Conservation (phyloP, 176 grass and related monocot species). For the Cenchrus fungigraminus region DNA sequence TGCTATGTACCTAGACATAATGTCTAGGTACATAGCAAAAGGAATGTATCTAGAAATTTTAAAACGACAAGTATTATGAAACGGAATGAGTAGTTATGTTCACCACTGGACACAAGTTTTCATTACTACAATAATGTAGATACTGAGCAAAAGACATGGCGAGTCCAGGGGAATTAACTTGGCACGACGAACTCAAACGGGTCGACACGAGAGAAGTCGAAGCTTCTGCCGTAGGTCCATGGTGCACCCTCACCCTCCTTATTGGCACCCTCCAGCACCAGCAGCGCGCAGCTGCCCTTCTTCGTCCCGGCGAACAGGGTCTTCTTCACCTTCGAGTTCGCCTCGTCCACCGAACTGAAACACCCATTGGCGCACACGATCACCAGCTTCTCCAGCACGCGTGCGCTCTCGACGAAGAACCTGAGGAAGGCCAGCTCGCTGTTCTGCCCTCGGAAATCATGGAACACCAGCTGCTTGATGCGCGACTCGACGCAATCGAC, state of each 20-base stretch:
- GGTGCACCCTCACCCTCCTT: neutral
- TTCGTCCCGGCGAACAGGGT: neutral
- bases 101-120: too few relatives aligned
- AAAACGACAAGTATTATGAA: too few relatives aligned
- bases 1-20: too few relatives aligned
- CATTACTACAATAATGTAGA: too few relatives aligned
- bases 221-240: neutral
- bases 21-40: too few relatives aligned
- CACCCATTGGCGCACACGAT: neutral
- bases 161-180: neutral
- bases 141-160: too few relatives aligned
- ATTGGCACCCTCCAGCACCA: neutral
- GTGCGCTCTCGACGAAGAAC: slow-evolving; percentile 17
- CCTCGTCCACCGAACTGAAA: neutral
- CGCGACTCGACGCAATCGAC: neutral
- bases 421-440: slow-evolving; percentile 26
- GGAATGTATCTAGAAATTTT: too few relatives aligned
- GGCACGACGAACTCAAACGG: neutral
- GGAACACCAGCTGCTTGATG: neutral
- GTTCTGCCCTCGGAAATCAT: neutral
- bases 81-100: too few relatives aligned
- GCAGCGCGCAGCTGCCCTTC: neutral
- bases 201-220: neutral
- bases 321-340: neutral
- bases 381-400: neutral